These are phyloP conservation scores for Solanum sitiens DNA, from an alignment of 257 asterid species.

Conservation along the genomic window DNA sequence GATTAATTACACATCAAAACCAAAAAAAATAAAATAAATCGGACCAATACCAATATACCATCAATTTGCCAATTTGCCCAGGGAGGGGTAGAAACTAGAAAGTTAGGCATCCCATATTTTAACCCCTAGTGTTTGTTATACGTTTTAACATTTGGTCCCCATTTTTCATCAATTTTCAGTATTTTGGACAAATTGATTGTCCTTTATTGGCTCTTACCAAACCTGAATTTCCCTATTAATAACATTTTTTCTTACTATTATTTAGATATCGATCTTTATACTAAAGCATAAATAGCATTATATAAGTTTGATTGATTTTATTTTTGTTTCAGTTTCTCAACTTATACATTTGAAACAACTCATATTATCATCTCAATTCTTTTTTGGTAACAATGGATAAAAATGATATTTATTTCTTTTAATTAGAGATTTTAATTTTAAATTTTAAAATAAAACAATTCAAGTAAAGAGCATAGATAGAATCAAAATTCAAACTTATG, in stretches of 20 bases:
- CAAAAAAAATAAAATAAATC: neutral
- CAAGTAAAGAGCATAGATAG: neutral
- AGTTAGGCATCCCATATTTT: neutral
- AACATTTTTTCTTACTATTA: neutral
- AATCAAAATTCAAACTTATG: neutral
- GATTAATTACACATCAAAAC: neutral
- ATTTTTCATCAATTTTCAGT: neutral
- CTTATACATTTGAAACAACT: neutral
- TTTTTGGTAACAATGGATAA: neutral
- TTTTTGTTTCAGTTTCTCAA: neutral
- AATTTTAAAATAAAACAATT: neutral
- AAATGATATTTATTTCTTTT: neutral
- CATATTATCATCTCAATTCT: neutral
- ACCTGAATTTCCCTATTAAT: neutral
- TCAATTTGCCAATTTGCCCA: neutral
- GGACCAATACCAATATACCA: neutral
- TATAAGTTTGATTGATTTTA: neutral
- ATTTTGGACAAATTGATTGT: neutral
- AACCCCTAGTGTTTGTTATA: neutral
- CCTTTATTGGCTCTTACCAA: neutral
- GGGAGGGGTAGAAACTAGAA: neutral
- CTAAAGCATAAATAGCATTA: too few relatives aligned
- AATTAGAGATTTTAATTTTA: neutral
- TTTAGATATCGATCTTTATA: neutral
- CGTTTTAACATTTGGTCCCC: neutral